phyloP scores from a whole-genome alignment of 2,329 filamentous ascomycete species.

The Exophiala spinifera region DNA sequence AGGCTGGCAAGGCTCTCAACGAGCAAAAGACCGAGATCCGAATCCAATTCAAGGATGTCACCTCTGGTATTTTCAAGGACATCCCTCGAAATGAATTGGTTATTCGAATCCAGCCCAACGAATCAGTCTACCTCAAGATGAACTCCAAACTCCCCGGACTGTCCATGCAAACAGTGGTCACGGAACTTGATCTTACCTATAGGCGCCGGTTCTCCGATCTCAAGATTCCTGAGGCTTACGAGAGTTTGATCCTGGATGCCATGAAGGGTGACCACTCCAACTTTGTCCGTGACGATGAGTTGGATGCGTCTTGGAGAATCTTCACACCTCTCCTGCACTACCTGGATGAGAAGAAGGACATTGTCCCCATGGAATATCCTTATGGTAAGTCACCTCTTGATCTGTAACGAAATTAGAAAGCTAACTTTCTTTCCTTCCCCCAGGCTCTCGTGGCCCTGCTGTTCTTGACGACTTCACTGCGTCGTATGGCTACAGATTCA shows the following conservation, averaged over 20 bases:
- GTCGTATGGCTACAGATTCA: conserved; percentile 98
- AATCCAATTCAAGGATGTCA: conserved; percentile 99
- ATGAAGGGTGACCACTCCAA: conserved; percentile 99
- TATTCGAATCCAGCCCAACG: conserved; percentile 98
- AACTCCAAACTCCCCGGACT: conserved; percentile 98
- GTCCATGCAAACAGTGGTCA: conserved; percentile 99
- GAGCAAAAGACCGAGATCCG: conserved; percentile 99
- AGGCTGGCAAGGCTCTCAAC: conserved; percentile 97
- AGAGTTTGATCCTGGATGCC: conserved; percentile 94
- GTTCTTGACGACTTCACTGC: conserved; percentile 97
- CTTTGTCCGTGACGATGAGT: conserved; percentile 94
- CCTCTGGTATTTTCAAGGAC: conserved; percentile 98
- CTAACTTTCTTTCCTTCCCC: not conserved
- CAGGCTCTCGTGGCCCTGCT: conserved; percentile 92
- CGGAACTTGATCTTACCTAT: conserved; percentile 97
- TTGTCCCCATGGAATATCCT: conserved; percentile 98
- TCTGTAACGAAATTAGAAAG: not conserved
- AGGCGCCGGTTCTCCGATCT: conserved; percentile 96
- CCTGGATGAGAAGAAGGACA: conserved; percentile 98
- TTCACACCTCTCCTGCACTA: conserved; percentile 98
- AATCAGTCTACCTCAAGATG: conserved; percentile 99
- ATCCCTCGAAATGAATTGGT: conserved; percentile 99
- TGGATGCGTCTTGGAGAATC: conserved; percentile 97
- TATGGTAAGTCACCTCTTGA: conserved; percentile 67
- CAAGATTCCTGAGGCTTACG: conserved; percentile 98